These are phyloP conservation scores for Fusarium graminum DNA, from an alignment of 2,329 filamentous ascomycete genomes.

Conservation along the genomic window DNA sequence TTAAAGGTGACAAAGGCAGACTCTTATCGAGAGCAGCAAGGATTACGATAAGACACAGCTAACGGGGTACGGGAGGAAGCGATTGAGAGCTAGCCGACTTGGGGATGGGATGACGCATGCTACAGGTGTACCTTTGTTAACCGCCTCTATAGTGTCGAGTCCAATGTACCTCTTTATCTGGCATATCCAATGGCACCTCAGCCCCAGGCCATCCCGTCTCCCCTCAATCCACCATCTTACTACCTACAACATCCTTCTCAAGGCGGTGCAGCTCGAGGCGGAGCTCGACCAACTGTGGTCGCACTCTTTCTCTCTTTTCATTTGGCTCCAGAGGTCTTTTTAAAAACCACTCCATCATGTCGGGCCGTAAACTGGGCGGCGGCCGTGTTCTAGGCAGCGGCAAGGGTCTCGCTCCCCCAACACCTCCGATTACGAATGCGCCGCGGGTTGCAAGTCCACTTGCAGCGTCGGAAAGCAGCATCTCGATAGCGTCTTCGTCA, in stretches of 20 bases:
- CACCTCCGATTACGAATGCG: conserved; percentile 56
- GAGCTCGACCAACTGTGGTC: conserved; percentile 54
- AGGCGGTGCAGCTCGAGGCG: conserved; percentile 51
- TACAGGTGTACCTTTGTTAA: conserved; percentile 27
- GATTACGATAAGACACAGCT: conserved; percentile 35
- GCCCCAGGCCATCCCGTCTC: conserved; percentile 24
- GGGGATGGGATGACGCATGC: conserved; percentile 22
- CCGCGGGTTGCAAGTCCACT: conserved; percentile 64
- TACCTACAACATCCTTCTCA: conserved; percentile 23
- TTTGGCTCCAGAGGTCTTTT: conserved; percentile 1
- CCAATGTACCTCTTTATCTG: conserved; percentile 36
- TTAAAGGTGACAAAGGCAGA: conserved; percentile 37
- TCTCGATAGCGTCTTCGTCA: conserved; percentile 80
- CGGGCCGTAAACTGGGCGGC: conserved; percentile 88
- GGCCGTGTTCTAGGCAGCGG: conserved; percentile 91
- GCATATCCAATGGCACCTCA: conserved; percentile 1
- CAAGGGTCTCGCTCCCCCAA: conserved; percentile 79
- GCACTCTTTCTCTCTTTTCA: conserved; percentile 43
- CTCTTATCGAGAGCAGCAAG: conserved; percentile 38
- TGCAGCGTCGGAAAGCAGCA: conserved; percentile 75
- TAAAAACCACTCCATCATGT: conserved; percentile 67
- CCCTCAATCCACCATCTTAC: conserved; percentile 38
- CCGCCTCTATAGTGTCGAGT: neutral
- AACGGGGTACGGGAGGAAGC: conserved; percentile 43
- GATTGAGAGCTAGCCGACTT: conserved; percentile 28